Conservation (phyloP, 73 alveolate species). For the Uronychia setigera region DNA sequence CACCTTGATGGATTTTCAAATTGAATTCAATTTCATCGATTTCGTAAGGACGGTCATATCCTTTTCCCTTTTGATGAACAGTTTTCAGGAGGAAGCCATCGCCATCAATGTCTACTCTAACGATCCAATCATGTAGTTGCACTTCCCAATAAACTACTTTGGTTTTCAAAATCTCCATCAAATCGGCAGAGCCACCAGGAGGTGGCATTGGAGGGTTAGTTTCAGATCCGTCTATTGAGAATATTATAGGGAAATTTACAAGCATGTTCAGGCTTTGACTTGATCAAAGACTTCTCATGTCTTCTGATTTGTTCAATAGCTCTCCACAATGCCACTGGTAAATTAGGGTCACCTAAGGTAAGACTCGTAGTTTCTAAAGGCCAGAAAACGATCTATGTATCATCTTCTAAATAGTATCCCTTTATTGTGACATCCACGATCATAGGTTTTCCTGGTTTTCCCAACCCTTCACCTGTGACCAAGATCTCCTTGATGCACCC, state of each 20-base stretch:
- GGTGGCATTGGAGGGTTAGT: background rate
- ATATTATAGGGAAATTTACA: background rate
- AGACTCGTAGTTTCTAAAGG: slow-evolving; percentile 17
- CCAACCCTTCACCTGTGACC: slow-evolving; percentile 64
- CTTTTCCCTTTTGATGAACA: slow-evolving; percentile 25
- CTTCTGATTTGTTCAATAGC: slow-evolving; percentile 68
- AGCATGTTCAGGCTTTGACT: slow-evolving; percentile 58
- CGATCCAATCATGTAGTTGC: slow-evolving; percentile 54
- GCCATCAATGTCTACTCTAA: slow-evolving; percentile 58
- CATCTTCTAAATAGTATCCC: slow-evolving; percentile 41
- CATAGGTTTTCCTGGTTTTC: slow-evolving; percentile 72
- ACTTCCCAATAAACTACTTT: slow-evolving; percentile 53
- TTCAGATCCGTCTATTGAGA: slow-evolving; percentile 17
- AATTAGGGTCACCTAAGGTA: slow-evolving; percentile 36
- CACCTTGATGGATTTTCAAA: slow-evolving; percentile 31
- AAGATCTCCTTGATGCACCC: slow-evolving; percentile 53
- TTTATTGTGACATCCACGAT: slow-evolving; percentile 4
- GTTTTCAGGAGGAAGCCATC: slow-evolving; percentile 60
- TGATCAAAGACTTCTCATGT: slow-evolving; percentile 44
- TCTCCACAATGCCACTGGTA: slow-evolving; percentile 63
- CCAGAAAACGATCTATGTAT: background rate
- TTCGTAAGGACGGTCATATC: slow-evolving; percentile 60
- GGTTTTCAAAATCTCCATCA: slow-evolving; percentile 29
- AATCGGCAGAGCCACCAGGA: slow-evolving; percentile 44
- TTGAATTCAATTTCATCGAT: slow-evolving; percentile 32